These are phyloP conservation scores for Biscogniauxia sp. DNA, from an alignment of 2,329 filamentous ascomycete genomes.

Conservation along the genomic window DNA sequence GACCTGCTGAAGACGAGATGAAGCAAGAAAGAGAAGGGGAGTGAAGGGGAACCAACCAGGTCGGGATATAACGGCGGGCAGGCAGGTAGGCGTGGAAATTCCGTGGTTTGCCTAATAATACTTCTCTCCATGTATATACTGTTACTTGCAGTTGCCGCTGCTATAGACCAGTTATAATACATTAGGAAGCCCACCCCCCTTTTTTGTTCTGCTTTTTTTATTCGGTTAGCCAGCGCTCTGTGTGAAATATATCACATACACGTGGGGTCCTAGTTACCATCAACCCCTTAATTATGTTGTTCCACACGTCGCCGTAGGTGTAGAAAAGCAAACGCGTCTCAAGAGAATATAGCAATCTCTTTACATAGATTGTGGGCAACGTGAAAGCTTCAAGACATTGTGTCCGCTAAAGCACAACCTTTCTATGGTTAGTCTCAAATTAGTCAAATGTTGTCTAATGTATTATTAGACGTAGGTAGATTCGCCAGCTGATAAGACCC, in stretches of 20 bases:
- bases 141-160: background rate
- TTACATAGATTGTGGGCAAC: no score
- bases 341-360: background rate
- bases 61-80: background rate
- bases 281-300: background rate
- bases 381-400: no score
- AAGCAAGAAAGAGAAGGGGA: background rate
- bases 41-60: no score
- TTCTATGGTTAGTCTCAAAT: background rate
- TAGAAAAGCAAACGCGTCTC: background rate
- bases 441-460: background rate
- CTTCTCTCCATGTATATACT: background rate
- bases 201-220: background rate
- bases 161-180: background rate
- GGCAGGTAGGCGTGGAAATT: background rate
- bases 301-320: background rate
- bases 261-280: background rate
- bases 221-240: background rate
- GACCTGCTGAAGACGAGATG: background rate
- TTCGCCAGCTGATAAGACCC: conserved; percentile 14
- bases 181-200: background rate
- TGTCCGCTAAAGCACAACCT: background rate
- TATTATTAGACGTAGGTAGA: background rate
- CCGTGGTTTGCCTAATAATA: background rate
- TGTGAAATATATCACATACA: background rate